Percentiles rank a stretch among this genome's conserved stretches.
These are phyloP conservation scores for Leishmania tarentolae DNA, from an alignment of 208 protist genomes.

Conservation along the genomic window DNA sequence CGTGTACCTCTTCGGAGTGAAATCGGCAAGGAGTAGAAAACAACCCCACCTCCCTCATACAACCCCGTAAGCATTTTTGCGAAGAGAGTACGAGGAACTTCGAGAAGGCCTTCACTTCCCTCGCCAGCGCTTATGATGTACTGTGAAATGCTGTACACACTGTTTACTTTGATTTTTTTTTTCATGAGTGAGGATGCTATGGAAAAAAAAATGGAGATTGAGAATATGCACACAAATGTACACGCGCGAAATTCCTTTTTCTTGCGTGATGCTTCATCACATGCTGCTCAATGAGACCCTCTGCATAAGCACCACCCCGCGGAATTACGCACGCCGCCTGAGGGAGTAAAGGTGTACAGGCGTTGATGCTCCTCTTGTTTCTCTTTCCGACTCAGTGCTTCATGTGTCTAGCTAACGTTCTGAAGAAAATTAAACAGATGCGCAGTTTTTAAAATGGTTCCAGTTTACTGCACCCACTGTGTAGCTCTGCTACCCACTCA, in stretches of 20 bases:
- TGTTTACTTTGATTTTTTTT: background rate
- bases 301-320: background rate
- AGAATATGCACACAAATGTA: background rate
- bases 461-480: background rate
- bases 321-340: background rate
- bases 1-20: background rate
- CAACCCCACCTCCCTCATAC: background rate
- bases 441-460: background rate
- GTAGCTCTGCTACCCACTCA: background rate
- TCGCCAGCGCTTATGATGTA: conserved; percentile 4
- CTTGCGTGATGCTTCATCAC: background rate
- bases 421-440: background rate
- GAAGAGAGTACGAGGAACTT: background rate
- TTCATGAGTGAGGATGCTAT: background rate
- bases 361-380: background rate
- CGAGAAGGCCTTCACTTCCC: background rate
- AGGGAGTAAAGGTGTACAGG: background rate
- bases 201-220: background rate
- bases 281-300: background rate
- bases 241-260: background rate
- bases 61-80: background rate
- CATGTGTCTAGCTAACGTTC: background rate
- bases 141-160: background rate
- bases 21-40: background rate
- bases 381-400: background rate